Evolutionary conservation across 2,329 filamentous ascomycete genomes (phyloP).

Genomic region (Blastomyces gilchristii): DNA sequence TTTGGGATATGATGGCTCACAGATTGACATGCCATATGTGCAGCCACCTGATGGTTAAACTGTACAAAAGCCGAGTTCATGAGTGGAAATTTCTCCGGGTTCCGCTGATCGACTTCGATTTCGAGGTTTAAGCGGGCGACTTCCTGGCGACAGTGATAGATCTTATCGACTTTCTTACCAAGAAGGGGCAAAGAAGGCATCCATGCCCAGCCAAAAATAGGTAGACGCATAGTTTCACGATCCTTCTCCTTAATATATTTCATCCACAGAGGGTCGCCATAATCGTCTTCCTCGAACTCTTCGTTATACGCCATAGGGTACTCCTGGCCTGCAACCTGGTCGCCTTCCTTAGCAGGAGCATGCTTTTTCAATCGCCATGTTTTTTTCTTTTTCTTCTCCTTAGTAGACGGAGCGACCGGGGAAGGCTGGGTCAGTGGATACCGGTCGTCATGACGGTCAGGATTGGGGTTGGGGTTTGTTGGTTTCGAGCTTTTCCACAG

Average conservation of each 20-base stretch:
- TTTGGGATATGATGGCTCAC: slow-evolving; percentile 83
- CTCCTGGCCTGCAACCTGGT: slow-evolving; percentile 24
- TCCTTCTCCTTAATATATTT: slow-evolving; percentile 72
- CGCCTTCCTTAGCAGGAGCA: slow-evolving; percentile 16
- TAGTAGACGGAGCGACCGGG: slow-evolving; percentile 17
- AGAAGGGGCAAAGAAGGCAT: slow-evolving; percentile 68
- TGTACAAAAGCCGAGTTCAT: slow-evolving; percentile 98
- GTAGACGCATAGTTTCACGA: slow-evolving; percentile 72
- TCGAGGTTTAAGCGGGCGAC: slow-evolving; percentile 80
- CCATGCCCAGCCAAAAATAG: slow-evolving; percentile 53
- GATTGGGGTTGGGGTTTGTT: slow-evolving; percentile 16
- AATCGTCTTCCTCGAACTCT: slow-evolving; percentile 51
- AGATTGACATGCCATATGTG: slow-evolving; percentile 95
- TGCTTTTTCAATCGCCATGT: slow-evolving; percentile 1
- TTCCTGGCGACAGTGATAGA: slow-evolving; percentile 80
- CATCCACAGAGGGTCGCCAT: slow-evolving; percentile 63
- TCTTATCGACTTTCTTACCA: slow-evolving; percentile 87
- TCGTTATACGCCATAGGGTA: slow-evolving; percentile 57
- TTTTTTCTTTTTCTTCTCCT: slow-evolving; percentile 4
- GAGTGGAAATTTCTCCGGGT: slow-evolving; percentile 74
- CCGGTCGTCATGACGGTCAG: slow-evolving; percentile 23
- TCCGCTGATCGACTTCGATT: slow-evolving; percentile 79
- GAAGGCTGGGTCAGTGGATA: slow-evolving; percentile 26
- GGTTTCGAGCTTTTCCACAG: slow-evolving; percentile 5
- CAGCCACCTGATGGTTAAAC: slow-evolving; percentile 94